phyloP scores from a whole-genome alignment of 371 early-diverging fungal genomes.

The Mortierella sp. region DNA sequence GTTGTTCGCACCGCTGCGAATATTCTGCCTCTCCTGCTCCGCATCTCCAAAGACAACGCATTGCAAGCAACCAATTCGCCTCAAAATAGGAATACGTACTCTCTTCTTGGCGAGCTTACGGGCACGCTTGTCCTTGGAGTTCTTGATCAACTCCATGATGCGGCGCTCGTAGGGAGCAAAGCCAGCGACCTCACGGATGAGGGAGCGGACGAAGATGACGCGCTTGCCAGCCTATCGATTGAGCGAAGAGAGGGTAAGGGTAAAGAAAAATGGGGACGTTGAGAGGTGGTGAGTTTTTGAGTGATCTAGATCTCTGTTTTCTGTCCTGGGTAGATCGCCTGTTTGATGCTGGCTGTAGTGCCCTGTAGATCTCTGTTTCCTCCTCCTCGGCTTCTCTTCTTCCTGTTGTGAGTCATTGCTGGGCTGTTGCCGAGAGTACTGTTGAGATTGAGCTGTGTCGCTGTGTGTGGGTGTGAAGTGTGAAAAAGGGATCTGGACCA shows the following conservation, averaged over 20 bases:
- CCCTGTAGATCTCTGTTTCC: slow-evolving; percentile 18
- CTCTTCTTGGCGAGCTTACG: slow-evolving; percentile 98
- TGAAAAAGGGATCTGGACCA: not conserved
- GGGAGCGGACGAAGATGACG: slow-evolving; percentile 90
- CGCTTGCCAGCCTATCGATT: slow-evolving; percentile 88
- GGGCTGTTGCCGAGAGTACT: not conserved
- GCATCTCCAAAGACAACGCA: too few relatives aligned
- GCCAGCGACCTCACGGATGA: slow-evolving; percentile 98
- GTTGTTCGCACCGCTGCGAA: too few relatives aligned
- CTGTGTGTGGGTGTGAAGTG: not conserved
- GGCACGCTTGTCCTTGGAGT: slow-evolving; percentile 99
- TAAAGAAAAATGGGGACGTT: not conserved
- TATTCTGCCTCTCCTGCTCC: too few relatives aligned
- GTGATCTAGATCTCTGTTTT: slow-evolving; percentile 12
- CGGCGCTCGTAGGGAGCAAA: slow-evolving; percentile 99
- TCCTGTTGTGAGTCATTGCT: not conserved
- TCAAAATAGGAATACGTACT: slow-evolving; percentile 63
- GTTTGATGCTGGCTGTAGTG: not conserved
- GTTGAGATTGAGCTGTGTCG: not conserved
- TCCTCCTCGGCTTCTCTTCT: slow-evolving; percentile 42
- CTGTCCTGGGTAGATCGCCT: not conserved
- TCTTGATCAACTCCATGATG: slow-evolving; percentile 99
- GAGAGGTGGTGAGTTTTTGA: slow-evolving; percentile 2
- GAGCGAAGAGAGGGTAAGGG: too few relatives aligned
- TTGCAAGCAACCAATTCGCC: not conserved